These are phyloP conservation scores for Marasmius tenuissimus DNA, from an alignment of 1,284 basidiomycete genomes.

Conservation along the genomic window DNA sequence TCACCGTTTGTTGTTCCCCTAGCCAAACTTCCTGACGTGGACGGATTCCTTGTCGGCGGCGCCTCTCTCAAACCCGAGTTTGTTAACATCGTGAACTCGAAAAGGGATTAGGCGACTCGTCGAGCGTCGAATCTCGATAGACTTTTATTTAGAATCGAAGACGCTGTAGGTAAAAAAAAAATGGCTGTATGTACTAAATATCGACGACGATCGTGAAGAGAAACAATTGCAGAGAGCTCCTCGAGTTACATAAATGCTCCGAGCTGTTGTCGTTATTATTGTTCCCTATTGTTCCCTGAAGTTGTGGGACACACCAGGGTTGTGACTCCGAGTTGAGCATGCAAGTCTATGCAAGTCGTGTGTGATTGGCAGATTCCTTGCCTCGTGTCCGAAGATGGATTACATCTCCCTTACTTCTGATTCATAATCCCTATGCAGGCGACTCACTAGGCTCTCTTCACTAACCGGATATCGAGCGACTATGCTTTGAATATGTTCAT, in stretches of 20 bases:
- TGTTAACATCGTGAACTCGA: conserved; percentile 87
- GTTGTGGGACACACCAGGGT: too few species aligned
- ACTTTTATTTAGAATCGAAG: neutral
- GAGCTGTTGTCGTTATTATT: too few species aligned
- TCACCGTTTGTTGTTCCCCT: neutral
- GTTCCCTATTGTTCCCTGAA: too few species aligned
- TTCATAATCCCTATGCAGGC: neutral
- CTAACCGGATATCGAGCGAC: neutral
- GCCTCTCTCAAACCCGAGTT: conserved; percentile 98
- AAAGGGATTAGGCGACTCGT: conserved; percentile 19
- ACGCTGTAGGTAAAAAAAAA: neutral
- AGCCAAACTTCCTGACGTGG: conserved; percentile 84
- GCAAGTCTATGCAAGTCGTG: too few species aligned
- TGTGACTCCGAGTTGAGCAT: neutral
- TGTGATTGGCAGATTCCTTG: neutral
- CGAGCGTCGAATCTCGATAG: neutral
- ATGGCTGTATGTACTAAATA: neutral
- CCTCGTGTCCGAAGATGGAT: neutral
- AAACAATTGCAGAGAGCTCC: too few species aligned
- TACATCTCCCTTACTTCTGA: neutral
- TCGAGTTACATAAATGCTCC: too few species aligned
- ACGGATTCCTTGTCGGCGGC: conserved; percentile 99
- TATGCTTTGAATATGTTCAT: neutral
- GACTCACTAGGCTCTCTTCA: neutral
- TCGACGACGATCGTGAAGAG: neutral